Percentiles rank a stretch among this genome's conserved stretches.
Conservation (phyloP, 2,329 filamentous ascomycete genomes). For the Leptographium wingfieldii region DNA sequence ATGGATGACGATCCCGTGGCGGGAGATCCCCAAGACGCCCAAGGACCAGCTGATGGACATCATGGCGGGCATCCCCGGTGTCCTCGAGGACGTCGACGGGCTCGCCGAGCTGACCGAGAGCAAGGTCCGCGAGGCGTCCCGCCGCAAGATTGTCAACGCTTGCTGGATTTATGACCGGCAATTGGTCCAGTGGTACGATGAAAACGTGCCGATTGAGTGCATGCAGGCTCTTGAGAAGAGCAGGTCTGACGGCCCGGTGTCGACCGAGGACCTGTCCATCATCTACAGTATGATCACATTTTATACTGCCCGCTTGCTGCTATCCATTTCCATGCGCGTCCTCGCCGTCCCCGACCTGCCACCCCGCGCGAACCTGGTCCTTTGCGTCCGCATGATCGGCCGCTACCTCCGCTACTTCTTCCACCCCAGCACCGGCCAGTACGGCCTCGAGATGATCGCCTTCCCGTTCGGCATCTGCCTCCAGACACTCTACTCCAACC, state of each 20-base stretch:
- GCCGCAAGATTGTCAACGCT: neutral
- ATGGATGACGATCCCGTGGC: slow-evolving; percentile 15
- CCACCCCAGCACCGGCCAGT: slow-evolving; percentile 12
- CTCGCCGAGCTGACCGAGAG: neutral
- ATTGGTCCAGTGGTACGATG: slow-evolving; percentile 10
- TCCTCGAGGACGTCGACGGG: slow-evolving; percentile 12
- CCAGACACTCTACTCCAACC: slow-evolving; percentile 5
- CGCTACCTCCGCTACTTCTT: slow-evolving; percentile 11
- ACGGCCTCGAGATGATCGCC: slow-evolving; percentile 11
- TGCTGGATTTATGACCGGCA: slow-evolving; percentile 9
- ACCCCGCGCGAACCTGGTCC: slow-evolving; percentile 1
- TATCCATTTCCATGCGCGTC: slow-evolving; percentile 11
- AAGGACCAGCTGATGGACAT: slow-evolving; percentile 13
- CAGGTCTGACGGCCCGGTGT: neutral
- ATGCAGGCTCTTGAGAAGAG: neutral
- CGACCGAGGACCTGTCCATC: slow-evolving; percentile 11
- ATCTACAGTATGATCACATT: slow-evolving; percentile 12
- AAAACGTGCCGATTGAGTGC: slow-evolving; percentile 5
- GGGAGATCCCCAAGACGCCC: slow-evolving; percentile 8
- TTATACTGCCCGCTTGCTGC: slow-evolving; percentile 10
- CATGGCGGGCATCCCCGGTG: slow-evolving; percentile 9
- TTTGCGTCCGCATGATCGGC: slow-evolving; percentile 9
- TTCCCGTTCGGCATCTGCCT: slow-evolving; percentile 12
- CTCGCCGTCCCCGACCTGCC: slow-evolving; percentile 7
- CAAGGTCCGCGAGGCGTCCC: neutral